These are phyloP conservation scores for Fraxinus platypoda DNA, from an alignment of 305 asterid species.

Conservation along the genomic window DNA sequence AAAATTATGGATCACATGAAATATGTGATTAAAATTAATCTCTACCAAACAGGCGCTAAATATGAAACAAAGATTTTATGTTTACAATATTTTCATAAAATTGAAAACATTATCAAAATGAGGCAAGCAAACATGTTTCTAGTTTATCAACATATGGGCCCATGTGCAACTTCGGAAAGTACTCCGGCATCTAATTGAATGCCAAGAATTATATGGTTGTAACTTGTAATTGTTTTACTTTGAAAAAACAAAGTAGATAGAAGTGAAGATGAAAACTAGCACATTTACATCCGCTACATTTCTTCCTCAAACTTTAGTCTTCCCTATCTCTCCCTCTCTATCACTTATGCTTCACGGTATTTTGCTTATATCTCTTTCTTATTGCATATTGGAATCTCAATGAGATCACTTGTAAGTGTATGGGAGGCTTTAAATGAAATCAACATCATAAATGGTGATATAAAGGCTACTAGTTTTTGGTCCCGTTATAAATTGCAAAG, in stretches of 20 bases:
- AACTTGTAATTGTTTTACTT: not conserved
- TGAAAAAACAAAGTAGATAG: not conserved
- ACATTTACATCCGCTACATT: not conserved
- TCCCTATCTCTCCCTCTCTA: conserved; percentile 1
- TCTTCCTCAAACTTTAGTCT: conserved; percentile 1
- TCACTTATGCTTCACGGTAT: not conserved
- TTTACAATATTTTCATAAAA: not conserved
- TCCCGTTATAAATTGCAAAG: not conserved
- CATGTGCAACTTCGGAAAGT: not conserved
- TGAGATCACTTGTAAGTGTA: not conserved
- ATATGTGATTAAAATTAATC: not conserved
- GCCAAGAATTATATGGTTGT: not conserved
- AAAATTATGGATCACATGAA: not conserved
- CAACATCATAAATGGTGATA: not conserved
- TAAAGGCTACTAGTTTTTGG: not conserved
- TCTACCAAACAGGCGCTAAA: not conserved
- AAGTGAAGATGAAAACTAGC: not conserved
- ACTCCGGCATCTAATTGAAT: not conserved
- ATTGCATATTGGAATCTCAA: not conserved
- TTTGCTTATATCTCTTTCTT: not conserved
- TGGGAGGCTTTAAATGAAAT: not conserved
- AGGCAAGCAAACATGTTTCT: not conserved
- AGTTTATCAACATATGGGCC: not conserved
- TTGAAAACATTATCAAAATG: not conserved
- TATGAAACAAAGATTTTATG: not conserved